These are phyloP conservation scores for Phellopilus nigrolimitatus DNA, from an alignment of 1,284 basidiomycete species.

Conservation along the genomic window DNA sequence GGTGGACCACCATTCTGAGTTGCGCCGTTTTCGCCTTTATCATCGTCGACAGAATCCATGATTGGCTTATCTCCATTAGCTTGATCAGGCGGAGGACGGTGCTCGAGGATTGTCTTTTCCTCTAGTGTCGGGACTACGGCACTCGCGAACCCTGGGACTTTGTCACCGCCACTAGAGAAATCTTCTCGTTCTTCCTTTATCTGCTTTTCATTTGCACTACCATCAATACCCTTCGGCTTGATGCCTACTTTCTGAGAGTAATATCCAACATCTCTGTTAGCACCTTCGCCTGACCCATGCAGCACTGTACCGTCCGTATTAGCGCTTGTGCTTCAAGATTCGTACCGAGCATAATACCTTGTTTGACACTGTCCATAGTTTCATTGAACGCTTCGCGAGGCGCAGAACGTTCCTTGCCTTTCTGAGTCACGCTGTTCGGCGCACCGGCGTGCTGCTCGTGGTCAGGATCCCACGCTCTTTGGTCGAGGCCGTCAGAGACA, in stretches of 20 bases:
- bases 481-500: conserved; percentile 46
- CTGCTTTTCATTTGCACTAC: conserved; percentile 37
- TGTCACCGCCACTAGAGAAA: conserved; percentile 47
- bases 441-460: conserved; percentile 57
- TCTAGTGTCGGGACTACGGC: conserved; percentile 69
- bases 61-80: conserved; percentile 33
- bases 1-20: conserved; percentile 26
- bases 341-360: conserved; percentile 40
- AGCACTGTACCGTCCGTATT: conserved; percentile 33
- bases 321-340: neutral
- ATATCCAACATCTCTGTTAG: conserved; percentile 33
- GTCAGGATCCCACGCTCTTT: conserved; percentile 77
- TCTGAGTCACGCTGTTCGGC: conserved; percentile 40
- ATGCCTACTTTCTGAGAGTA: conserved; percentile 41
- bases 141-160: conserved; percentile 56
- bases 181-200: conserved; percentile 51
- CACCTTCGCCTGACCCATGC: conserved; percentile 38
- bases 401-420: conserved; percentile 34
- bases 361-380: conserved; percentile 36
- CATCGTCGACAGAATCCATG: conserved; percentile 27
- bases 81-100: conserved; percentile 29
- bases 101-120: conserved; percentile 55
- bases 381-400: conserved; percentile 35
- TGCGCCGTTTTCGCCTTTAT: conserved; percentile 20
- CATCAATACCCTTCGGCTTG: conserved; percentile 33